phyloP scores from a whole-genome alignment of 257 asterid species.

The Ophiorrhiza pumila region DNA sequence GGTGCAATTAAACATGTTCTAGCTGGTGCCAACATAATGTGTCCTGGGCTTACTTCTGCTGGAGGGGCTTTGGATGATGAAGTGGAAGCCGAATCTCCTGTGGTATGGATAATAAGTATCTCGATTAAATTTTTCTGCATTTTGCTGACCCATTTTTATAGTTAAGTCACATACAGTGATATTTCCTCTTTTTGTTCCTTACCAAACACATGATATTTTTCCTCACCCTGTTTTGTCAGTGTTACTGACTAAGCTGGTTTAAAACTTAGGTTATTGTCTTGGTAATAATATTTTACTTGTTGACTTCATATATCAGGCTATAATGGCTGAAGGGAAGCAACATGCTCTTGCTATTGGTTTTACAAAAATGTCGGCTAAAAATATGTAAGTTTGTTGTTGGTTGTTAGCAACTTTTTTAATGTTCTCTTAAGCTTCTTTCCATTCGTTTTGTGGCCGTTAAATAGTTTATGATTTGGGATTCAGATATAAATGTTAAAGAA shows the following conservation, averaged over 20 bases:
- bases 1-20: slow-evolving; percentile 95
- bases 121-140: neutral
- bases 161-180: neutral
- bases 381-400: slow-evolving; percentile 61
- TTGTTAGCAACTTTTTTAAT: slow-evolving; percentile 2
- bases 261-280: neutral
- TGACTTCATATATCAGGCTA: slow-evolving; percentile 54
- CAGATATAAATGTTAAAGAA: neutral
- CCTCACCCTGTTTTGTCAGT: neutral
- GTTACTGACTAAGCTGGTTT: neutral
- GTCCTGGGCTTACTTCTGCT: slow-evolving; percentile 98
- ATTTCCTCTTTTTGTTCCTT: neutral
- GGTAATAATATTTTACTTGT: neutral
- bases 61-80: slow-evolving; percentile 94
- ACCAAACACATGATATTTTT: neutral
- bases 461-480: neutral
- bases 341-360: slow-evolving; percentile 99
- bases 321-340: slow-evolving; percentile 99
- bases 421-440: neutral
- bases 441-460: neutral
- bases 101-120: slow-evolving; percentile 40
- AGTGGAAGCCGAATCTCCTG: slow-evolving; percentile 87
- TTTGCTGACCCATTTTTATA: neutral
- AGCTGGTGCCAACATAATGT: slow-evolving; percentile 99
- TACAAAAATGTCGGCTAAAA: slow-evolving; percentile 90